Evolutionary conservation across 2,329 filamentous ascomycete species (phyloP).

Genomic region (Neofusicoccum sp.): DNA sequence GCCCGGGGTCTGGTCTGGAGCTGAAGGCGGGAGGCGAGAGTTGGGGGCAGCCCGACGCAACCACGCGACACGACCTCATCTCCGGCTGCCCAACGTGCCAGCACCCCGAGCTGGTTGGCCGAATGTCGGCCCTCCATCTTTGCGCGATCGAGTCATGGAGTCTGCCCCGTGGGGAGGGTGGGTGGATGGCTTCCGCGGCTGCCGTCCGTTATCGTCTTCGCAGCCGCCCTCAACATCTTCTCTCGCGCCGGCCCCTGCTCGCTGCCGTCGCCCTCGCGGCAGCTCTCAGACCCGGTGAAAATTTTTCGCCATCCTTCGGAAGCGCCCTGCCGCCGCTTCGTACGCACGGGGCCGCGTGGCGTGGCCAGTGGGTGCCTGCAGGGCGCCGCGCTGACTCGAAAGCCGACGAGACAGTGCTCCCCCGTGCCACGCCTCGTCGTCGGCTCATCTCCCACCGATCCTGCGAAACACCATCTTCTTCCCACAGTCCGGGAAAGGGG

Average conservation of each 20-base stretch:
- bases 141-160: background rate
- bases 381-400: constrained; percentile 4
- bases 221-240: background rate
- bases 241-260: background rate
- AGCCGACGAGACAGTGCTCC: background rate
- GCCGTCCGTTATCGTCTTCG: background rate
- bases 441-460: background rate
- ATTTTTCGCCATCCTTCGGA: background rate
- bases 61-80: background rate
- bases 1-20: constrained; percentile 10
- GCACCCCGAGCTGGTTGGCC: background rate
- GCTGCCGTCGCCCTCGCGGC: too few species aligned
- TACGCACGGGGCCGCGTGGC: background rate
- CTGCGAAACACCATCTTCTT: background rate
- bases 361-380: background rate
- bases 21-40: constrained; percentile 7
- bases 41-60: background rate
- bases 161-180: constrained; percentile 11
- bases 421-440: background rate
- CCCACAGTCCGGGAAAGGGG: background rate
- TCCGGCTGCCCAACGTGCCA: background rate
- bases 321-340: background rate
- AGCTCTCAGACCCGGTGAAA: background rate
- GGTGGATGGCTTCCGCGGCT: constrained; percentile 6
- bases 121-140: constrained; percentile 1